Percentiles rank a stretch among this genome's conserved stretches.
Evolutionary conservation across 2,329 filamentous ascomycete species (phyloP).

Genomic region (Blastomyces parvus): DNA sequence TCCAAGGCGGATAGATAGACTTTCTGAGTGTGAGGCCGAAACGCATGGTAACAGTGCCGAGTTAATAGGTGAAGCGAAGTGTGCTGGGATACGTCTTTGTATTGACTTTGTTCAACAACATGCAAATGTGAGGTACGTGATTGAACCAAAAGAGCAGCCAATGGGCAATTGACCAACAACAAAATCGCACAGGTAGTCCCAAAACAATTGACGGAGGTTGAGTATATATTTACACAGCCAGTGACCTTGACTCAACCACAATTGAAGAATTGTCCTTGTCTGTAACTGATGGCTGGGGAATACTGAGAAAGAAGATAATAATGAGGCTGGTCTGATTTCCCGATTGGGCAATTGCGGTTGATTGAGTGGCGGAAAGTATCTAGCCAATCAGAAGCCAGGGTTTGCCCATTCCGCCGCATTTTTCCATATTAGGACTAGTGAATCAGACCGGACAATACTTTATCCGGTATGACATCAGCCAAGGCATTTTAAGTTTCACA

Average conservation of each 20-base stretch:
- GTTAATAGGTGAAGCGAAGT: conserved; percentile 9
- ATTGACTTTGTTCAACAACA: background rate
- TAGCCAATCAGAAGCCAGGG: conserved; percentile 1
- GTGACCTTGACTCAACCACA: too few relatives aligned
- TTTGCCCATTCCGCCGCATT: background rate
- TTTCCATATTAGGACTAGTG: background rate
- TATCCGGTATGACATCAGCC: background rate
- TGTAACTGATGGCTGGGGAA: too few relatives aligned
- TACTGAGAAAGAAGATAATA: too few relatives aligned
- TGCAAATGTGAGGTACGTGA: background rate
- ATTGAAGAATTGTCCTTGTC: too few relatives aligned
- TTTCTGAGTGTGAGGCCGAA: conserved; percentile 82
- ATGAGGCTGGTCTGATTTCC: background rate
- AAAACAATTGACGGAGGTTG: background rate
- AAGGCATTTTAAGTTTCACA: background rate
- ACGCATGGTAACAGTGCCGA: conserved; percentile 53
- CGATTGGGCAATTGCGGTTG: background rate
- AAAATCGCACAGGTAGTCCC: background rate
- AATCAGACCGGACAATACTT: background rate
- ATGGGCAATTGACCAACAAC: background rate
- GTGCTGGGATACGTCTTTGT: background rate
- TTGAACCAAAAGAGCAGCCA: background rate
- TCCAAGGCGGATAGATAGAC: conserved; percentile 78
- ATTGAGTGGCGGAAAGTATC: background rate
- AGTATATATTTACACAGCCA: background rate